Base-by-base conservation (phyloP, 768 basidiomycete genomes). In the Lactarius tabidus region DNA sequence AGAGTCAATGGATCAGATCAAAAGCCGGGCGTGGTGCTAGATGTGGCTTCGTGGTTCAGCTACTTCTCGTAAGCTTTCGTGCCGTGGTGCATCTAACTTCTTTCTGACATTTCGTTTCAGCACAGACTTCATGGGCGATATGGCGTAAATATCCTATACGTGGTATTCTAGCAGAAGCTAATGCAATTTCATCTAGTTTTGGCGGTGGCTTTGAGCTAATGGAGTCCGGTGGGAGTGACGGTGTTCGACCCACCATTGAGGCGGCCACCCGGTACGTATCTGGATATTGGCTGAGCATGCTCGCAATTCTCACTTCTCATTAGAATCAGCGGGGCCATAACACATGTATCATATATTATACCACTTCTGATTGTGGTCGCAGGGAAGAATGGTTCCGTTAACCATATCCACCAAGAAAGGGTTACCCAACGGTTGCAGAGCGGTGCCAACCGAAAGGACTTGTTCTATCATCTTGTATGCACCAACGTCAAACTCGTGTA, bases 71-170 rank as follows among this genome's bases (percentile, higher is more conserved):
- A 66, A 36, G 79, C 72, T 38, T n/a, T 18, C 33, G 6, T 20
- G 51, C 52, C 26, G 12, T 20, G 23, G 10, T 5, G 6, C 28
- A 31, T 61, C 33, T 8, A 33, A 33, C n/a, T n/a, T n/a, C 52
- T 38, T 20, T 26, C 12, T 12, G 3, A n/a, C 4, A 10, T 38
- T 38, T 3, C n/a, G 3, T 57, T 35, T 17, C 5, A 80, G 79
- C 43, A 79, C 75, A 63, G 80, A 81, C 62, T 72, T 80, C 57
- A 79, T 80, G 78, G 75, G 74, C 18, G 78, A 80, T 57, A 74
- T 81, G 63, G 77, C 76, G 76, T 79, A n/a, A n/a, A n/a, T 59
- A 9, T 72, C 73, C 12, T 48, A n/a, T 10, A 48, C 23, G 23
- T 3, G 9, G 45, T 14, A 12, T 23, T 48, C 45, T 23, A 23